Evolutionary conservation across 345 rosid genomes (phyloP).

Genomic region (Raphanus raphanistrum): DNA sequence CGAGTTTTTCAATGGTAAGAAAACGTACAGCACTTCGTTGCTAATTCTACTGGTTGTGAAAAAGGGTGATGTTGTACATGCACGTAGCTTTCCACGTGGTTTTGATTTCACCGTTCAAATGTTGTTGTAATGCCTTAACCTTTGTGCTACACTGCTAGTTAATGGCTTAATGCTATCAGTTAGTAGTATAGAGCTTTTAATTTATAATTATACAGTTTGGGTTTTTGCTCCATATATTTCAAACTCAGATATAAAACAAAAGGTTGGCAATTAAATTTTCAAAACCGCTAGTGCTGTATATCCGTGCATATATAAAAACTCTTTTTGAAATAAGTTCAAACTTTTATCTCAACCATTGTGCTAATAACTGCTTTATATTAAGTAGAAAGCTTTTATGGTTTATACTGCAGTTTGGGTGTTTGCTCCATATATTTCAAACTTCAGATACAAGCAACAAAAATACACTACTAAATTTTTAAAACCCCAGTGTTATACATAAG

Average conservation of each 20-base stretch:
- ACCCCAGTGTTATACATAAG: background rate
- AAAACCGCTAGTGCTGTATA: too few species aligned
- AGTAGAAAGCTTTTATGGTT: background rate
- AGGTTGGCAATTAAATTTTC: too few species aligned
- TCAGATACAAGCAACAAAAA: background rate
- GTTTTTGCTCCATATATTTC: too few species aligned
- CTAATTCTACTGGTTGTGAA: too few species aligned
- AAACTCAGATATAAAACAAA: too few species aligned
- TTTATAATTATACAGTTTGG: too few species aligned
- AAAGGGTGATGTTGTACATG: background rate
- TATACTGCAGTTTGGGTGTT: background rate
- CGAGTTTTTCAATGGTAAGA: background rate
- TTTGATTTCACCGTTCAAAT: background rate
- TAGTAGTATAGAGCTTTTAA: too few species aligned
- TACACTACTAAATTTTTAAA: background rate
- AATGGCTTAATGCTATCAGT: too few species aligned
- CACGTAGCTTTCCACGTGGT: background rate
- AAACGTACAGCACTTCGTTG: too few species aligned
- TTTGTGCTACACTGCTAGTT: too few species aligned
- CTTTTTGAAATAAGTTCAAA: too few species aligned
- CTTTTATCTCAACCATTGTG: background rate
- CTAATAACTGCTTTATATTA: background rate
- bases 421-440: background rate
- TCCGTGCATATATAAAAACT: too few species aligned
- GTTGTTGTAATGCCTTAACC: background rate